Evolutionary conservation across 176 grass and related monocot genomes (phyloP), one percentile per base, ranked within the genome.

Genomic region (Metroxylon sagu): DNA sequence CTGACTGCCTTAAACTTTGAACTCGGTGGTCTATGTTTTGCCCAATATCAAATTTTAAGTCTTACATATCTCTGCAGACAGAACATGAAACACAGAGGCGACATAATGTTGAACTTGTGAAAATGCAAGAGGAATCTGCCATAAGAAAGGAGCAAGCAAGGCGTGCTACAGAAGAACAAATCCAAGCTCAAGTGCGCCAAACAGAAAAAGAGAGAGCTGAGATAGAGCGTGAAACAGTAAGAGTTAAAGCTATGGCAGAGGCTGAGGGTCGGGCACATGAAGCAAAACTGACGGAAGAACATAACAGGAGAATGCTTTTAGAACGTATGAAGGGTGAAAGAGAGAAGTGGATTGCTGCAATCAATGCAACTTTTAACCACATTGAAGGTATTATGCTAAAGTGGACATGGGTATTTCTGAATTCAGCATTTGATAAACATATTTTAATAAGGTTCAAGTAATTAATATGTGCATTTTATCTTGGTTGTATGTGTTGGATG

Each of bases 311-410:
- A 43, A 78, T 85, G 71, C 64, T 98, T 62, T 1, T 85, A 21
- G 84, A 89, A 64, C 26, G 16, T 19, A 55, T 98, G 76, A 80
- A 57, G 50, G 84, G 76, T 5, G 94, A 98, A 70, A 83, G 55
- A 69, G 84, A 98, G 23, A 98, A 98, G 56, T 98, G 88, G 94
- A 50, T 98, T 29, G 76, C 84, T 78, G 85, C 94, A 54, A 81
- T 98, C 67, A 98, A 98, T 72, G 61, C 85, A 61, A 86, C 88
- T n/a, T 98, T 98, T 83, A 77, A 52, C 3, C 94, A 98, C 48
- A 76, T 98, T 56, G 88, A 98, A 98, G 94, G 88, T 73, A 52
- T 85, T 68, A 62, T 73, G 10, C 35, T 43, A 43, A 43, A 43
- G 35, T 10, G 35, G 35, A 43, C 35, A 14, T 43, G 1, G 10